phyloP scores from a whole-genome alignment of 2,329 filamentous ascomycete genomes.

The Anthostomella pinea region DNA sequence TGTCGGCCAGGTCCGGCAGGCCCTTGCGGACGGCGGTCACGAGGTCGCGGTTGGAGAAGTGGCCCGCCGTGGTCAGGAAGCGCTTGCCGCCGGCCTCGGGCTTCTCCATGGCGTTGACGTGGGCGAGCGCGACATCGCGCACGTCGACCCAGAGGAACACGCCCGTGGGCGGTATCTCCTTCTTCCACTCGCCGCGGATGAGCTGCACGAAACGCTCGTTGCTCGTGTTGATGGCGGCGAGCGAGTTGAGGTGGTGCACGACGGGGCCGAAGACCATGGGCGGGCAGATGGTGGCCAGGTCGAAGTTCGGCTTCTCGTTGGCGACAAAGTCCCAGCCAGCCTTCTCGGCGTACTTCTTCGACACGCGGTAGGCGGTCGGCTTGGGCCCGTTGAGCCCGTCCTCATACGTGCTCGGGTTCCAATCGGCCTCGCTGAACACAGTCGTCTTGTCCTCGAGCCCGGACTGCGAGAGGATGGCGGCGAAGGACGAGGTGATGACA shows the following conservation, averaged over 20 bases:
- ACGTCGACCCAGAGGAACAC: slow-evolving; percentile 54
- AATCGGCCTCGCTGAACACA: slow-evolving; percentile 46
- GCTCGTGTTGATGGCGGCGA: slow-evolving; percentile 51
- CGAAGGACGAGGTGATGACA: slow-evolving; percentile 58
- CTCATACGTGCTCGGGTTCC: slow-evolving; percentile 51
- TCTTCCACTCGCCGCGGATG: slow-evolving; percentile 49
- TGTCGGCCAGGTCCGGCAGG: slow-evolving; percentile 49
- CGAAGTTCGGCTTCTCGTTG: slow-evolving; percentile 42
- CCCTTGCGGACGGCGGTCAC: slow-evolving; percentile 41
- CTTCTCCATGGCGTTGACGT: slow-evolving; percentile 50
- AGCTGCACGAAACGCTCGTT: slow-evolving; percentile 50
- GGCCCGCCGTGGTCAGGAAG: slow-evolving; percentile 48
- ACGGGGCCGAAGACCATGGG: slow-evolving; percentile 55
- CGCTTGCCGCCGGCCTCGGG: slow-evolving; percentile 47
- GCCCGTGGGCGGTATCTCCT: slow-evolving; percentile 40
- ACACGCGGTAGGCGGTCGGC: slow-evolving; percentile 50
- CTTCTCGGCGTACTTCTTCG: slow-evolving; percentile 53
- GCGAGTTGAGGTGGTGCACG: slow-evolving; percentile 43
- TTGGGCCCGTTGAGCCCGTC: slow-evolving; percentile 39
- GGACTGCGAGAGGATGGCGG: slow-evolving; percentile 44
- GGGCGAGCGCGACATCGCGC: slow-evolving; percentile 52
- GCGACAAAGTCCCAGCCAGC: slow-evolving; percentile 53
- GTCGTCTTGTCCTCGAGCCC: slow-evolving; percentile 37
- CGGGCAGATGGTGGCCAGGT: slow-evolving; percentile 53
- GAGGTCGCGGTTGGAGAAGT: slow-evolving; percentile 46